A percentile compares a stretch with the other conserved stretches of the same genome.
Conservation (phyloP, 2,329 filamentous ascomycete genomes). For the Aureobasidium subglaciale region DNA sequence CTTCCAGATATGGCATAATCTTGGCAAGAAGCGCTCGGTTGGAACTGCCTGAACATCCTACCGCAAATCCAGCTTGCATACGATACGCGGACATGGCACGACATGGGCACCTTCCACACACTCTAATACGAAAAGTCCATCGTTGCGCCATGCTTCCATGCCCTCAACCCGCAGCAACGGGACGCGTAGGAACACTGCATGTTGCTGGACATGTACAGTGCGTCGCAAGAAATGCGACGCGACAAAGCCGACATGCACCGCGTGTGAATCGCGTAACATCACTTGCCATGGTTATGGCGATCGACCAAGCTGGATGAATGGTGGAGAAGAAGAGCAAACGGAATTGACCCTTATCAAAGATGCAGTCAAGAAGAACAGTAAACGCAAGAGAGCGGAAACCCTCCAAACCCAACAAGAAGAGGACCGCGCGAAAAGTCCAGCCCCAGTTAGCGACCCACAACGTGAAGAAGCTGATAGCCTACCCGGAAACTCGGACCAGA, state of each 20-base stretch:
- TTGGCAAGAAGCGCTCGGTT: too few relatives aligned
- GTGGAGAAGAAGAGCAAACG: neutral
- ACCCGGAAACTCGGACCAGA: neutral
- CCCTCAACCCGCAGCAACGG: neutral
- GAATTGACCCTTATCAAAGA: neutral
- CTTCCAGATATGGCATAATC: too few relatives aligned
- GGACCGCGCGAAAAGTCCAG: neutral
- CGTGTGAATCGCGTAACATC: constrained; percentile 1
- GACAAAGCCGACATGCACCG: neutral
- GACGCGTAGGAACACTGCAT: neutral
- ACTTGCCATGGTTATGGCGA: constrained; percentile 14
- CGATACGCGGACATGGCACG: too few relatives aligned
- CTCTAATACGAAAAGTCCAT: too few relatives aligned
- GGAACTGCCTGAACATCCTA: too few relatives aligned
- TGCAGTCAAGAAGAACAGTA: constrained; percentile 10
- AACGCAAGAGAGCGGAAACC: neutral
- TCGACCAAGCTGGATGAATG: constrained; percentile 9
- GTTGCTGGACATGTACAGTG: constrained; percentile 15
- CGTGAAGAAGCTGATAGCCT: neutral
- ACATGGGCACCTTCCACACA: too few relatives aligned
- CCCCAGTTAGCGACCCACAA: neutral
- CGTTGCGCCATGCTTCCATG: too few relatives aligned
- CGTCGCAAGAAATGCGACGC: constrained; percentile 16
- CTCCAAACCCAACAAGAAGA: neutral
- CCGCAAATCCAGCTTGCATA: too few relatives aligned